Base-by-base conservation (phyloP, 192 early-diverging fungal genomes). In the Paraglomus brasilianum region DNA sequence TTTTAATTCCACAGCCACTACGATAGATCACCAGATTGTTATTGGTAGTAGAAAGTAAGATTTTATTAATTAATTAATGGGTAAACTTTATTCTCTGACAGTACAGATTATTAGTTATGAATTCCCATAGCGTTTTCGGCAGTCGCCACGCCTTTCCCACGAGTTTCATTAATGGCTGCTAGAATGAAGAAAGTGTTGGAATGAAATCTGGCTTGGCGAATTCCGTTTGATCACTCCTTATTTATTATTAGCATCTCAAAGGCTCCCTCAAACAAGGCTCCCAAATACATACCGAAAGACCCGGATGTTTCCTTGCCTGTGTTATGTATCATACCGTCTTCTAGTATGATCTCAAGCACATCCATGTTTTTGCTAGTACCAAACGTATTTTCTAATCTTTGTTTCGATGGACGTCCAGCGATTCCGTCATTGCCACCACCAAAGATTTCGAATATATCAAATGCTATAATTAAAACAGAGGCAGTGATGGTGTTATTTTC, bases 341-440 rank as follows among this genome's bases (percentile, higher is more conserved):
- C 7, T 9, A 50, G 38, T 19, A 67, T 67, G 1, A 44, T 36
- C 19, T 51, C 17, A 15, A 67, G 39, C 21, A 67, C 39, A 3
- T 67, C 50, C 1, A 3, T 30, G 24, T 22, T 1, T 19, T 67
- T 41, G 14, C 38, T 22, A 21, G 65, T 67, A 1, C 38, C 49
- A 40, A 67, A 67, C 19, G n/a, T 1, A 42, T 67, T 50, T 53
- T 67, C 65, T 14, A 67, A 51, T 52, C n/a, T 30, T 51, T 67
- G 65, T 9, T 67, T 50, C 19, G 65, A 67, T 19, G 41, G 0
- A 38, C 40, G 48, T 15, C 65, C 65, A 15, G 65, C 50, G 10
- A 67, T 44, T 8, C 65, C 65, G 40, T 53, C 65, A 22, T 43
- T 67, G 22, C 65, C 57, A 40, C 57, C 65, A 52, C 53, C 53